phyloP scores from a whole-genome alignment of 306 rosid species.

The Echinosophora koreensis region DNA sequence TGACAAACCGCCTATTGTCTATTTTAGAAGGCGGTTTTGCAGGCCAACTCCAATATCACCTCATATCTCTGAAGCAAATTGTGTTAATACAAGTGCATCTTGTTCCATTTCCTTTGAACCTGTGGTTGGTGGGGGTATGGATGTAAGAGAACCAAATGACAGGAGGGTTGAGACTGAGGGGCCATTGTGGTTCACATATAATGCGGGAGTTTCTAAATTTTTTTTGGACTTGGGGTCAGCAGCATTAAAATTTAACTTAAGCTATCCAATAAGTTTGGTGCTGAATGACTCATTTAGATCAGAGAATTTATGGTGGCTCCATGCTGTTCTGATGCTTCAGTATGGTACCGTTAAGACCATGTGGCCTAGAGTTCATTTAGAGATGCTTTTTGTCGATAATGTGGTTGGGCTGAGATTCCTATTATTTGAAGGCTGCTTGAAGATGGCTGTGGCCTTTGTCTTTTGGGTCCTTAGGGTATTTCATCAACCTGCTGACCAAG shows the following conservation, averaged over 20 bases:
- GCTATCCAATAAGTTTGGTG: conserved; percentile 52
- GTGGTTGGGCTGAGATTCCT: conserved; percentile 74
- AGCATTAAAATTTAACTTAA: conserved; percentile 52
- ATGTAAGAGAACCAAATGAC: conserved; percentile 46
- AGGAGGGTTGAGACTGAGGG: conserved; percentile 47
- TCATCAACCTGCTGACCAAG: conserved; percentile 57
- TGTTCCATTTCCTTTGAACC: conserved; percentile 39
- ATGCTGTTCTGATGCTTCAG: conserved; percentile 55
- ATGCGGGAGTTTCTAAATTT: conserved; percentile 53
- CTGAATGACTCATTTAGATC: conserved; percentile 48
- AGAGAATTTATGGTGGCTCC: conserved; percentile 53
- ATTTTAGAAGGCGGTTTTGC: conserved; percentile 71
- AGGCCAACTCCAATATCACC: conserved; percentile 50
- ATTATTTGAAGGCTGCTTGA: conserved; percentile 79
- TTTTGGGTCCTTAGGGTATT: conserved; percentile 61
- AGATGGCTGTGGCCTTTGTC: conserved; percentile 67
- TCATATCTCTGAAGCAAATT: conserved; percentile 39
- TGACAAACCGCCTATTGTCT: conserved; percentile 72
- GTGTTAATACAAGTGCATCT: conserved; percentile 38
- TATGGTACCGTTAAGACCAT: conserved; percentile 58
- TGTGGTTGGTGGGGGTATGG: conserved; percentile 28
- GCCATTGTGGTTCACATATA: conserved; percentile 56
- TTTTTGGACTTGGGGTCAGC: conserved; percentile 48
- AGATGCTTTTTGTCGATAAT: conserved; percentile 82
- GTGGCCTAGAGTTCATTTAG: conserved; percentile 73